Evolutionary conservation across 345 rosid genomes (phyloP), one percentile per base, ranked within the genome.

Genomic region (Hypericum androsaemum): DNA sequence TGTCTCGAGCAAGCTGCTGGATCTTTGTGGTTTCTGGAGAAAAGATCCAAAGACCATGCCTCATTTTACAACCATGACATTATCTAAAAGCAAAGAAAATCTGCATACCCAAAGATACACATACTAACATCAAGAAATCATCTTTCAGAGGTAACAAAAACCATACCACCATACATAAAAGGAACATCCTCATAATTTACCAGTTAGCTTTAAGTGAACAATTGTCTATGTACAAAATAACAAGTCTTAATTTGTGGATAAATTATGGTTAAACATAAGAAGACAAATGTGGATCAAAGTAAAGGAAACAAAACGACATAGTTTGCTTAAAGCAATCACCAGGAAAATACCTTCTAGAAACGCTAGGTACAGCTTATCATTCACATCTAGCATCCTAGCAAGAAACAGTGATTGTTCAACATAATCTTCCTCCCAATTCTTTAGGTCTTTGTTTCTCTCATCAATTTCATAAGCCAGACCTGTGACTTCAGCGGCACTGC

Each of bases 1-100:
- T 78, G 10, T 53, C 80, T 39, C 79, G 88, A 10, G 92, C 79
- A 57, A 37, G 57, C 48, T 71, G 74, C 64, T 88, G 94, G 94
- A 84, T 67, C 77, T 74, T 87, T 77, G 78, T 84, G 36, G 81
- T 79, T 74, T 88, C 98, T 92, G 74, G 46, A 12, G 52, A 65
- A 65, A 56, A 64, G 45, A 11, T 52, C 54, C 47, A 61, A 49
- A 36, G 4, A 12, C 13, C 39, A 45, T 39, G 49, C 10, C 38
- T 6, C 11, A 7, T 15, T 5, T 10, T 35, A 8, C 15, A 39
- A 11, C 15, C 38, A 43, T 13, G 0, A 16, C 12, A 12, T 43
- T 54, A 53, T 36, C 17, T 42, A 13, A 49, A 32, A n/a, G 8
- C 44, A 12, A 11, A 40, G n/a, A 37, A 9, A 39, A 44, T 28